Evolutionary conservation across 345 rosid species (phyloP), one percentile per base, ranked within the genome.

Genomic region (Durio zibethinus): DNA sequence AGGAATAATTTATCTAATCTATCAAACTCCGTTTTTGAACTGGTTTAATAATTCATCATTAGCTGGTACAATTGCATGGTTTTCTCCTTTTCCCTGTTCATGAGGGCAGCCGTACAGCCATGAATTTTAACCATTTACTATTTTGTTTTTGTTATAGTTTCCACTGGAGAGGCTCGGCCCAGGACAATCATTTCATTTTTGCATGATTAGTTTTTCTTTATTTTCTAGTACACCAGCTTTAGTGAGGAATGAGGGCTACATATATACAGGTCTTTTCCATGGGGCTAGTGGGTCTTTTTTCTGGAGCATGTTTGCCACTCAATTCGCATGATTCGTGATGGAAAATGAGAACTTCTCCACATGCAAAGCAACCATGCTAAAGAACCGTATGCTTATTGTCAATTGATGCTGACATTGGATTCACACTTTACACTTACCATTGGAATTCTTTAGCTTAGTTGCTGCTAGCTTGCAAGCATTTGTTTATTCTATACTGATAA

Each of bases 391-490:
- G 77, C 40, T 25, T 74, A 42, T 21, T 61, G 67, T 53, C 77
- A 10, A 72, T 50, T 53, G 71, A 59, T 74, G 61, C 61, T 65
- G 80, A 80, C 78, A 77, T 75, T 77, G 81, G 84, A 83, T 38
- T 73, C 72, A 77, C 53, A 78, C 73, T 59, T 23, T 5, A 77
- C 53, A 78, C 73, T 60, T 25, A 7, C 7, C 7, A 42, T 77
- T 35, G 33, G 67, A 57, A 64, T 78, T 76, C 77, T 69, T 29
- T 66, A 42, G 35, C 36, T 40, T 40, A 78, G 85, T 85, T 68
- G 87, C 75, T 83, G 90, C 88, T 80, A 87, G 85, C 88, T 87
- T 80, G 85, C 88, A 87, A 82, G 76, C 80, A 75, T 62, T 7
- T 60, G 15, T 45, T 9, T 43, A 60, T 75, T 54, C 40, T 5